These are phyloP conservation scores for Terana coerulea DNA, from an alignment of 768 basidiomycete genomes.

Conservation along the genomic window DNA sequence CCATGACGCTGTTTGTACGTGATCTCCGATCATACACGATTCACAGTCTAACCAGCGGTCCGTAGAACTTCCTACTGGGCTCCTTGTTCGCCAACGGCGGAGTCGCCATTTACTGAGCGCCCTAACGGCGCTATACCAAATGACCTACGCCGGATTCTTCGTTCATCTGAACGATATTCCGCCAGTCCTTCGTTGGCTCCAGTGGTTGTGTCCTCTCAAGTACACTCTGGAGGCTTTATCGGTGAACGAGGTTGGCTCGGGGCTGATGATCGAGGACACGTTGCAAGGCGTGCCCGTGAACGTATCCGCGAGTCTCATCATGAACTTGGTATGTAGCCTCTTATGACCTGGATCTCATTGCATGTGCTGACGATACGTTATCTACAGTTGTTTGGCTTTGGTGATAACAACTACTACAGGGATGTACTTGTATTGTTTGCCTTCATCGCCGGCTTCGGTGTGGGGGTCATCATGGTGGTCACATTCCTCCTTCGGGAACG, in stretches of 20 bases:
- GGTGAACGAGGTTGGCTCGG: slow-evolving; percentile 90
- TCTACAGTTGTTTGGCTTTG: slow-evolving; percentile 81
- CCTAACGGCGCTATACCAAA: slow-evolving; percentile 70
- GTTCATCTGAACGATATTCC: slow-evolving; percentile 84
- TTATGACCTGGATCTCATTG: background rate
- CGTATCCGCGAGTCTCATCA: slow-evolving; percentile 79
- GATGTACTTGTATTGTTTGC: slow-evolving; percentile 86
- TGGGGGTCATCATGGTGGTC: slow-evolving; percentile 70
- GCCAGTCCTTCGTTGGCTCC: slow-evolving; percentile 88
- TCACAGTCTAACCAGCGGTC: background rate
- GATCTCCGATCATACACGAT: background rate
- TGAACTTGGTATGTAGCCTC: slow-evolving; percentile 62
- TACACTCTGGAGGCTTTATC: slow-evolving; percentile 80
- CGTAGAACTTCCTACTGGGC: slow-evolving; percentile 86
- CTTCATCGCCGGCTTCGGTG: slow-evolving; percentile 76
- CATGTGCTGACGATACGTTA: background rate
- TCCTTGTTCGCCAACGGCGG: slow-evolving; percentile 82
- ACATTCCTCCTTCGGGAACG: slow-evolving; percentile 77
- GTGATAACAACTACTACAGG: slow-evolving; percentile 76
- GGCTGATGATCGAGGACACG: slow-evolving; percentile 76
- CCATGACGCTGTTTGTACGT: slow-evolving; percentile 83
- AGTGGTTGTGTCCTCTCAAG: slow-evolving; percentile 86
- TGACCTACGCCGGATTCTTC: slow-evolving; percentile 92
- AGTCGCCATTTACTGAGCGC: slow-evolving; percentile 86
- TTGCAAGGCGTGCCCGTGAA: slow-evolving; percentile 79